Percentiles rank a stretch among this genome's conserved stretches.
phyloP scores from a whole-genome alignment of 345 rosid species.

The Eucalyptus pauciflora region DNA sequence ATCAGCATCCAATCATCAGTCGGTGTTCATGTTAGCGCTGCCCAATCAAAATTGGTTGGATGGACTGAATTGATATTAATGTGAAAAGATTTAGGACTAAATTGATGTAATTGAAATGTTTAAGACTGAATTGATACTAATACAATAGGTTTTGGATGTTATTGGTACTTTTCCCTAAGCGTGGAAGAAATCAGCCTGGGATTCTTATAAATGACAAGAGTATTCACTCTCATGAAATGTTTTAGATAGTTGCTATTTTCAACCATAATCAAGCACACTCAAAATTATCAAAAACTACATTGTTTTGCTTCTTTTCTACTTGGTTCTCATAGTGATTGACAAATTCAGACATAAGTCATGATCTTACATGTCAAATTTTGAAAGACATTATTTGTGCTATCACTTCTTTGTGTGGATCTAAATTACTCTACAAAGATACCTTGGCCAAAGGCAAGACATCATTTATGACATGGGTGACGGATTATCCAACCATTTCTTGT shows the following conservation, averaged over 20 bases:
- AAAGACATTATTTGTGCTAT: neutral
- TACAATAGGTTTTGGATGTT: accelerated
- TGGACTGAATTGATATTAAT: accelerated
- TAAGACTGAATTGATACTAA: too few relatives aligned
- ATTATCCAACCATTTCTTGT: neutral
- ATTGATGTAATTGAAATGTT: too few relatives aligned
- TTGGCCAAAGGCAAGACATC: neutral
- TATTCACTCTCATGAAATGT: neutral
- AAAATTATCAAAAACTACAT: neutral
- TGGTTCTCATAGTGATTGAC: neutral
- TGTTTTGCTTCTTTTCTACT: neutral
- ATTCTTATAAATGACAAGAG: neutral
- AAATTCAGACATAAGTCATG: neutral
- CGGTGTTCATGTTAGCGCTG: accelerated
- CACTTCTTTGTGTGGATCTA: neutral
- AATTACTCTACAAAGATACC: neutral
- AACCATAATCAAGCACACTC: neutral
- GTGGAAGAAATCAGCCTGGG: neutral
- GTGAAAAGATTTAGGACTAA: too few relatives aligned
- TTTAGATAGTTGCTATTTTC: neutral
- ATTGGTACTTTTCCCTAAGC: accelerated
- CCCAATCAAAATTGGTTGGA: accelerated
- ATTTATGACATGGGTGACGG: neutral
- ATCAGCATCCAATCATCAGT: accelerated
- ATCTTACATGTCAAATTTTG: neutral